Evolutionary conservation across 2,329 filamentous ascomycete species (phyloP), one percentile per base, ranked within the genome.

Genomic region (Microdochium trichocladiopsis): DNA sequence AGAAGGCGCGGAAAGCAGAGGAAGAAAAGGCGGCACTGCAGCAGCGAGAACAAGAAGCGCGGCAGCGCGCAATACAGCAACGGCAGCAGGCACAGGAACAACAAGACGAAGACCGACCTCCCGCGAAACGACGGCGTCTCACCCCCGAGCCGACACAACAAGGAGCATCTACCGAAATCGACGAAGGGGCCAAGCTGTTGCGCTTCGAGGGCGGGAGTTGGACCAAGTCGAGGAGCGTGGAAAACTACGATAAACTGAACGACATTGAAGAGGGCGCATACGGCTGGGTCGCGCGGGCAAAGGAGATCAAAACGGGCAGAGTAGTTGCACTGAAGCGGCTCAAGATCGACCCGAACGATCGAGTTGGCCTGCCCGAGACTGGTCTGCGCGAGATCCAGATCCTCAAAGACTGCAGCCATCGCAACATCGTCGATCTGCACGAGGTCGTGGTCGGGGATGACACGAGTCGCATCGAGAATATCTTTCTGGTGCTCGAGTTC

Each of bases 181-280:
- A 57, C 56, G 60, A 43, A 43, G 33, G 21, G 33, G 37, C 22
- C 14, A 82, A 78, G 57, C 74, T 95, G 2, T 70, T 96, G 43
- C 83, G 87, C 11, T 92, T 95, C 63, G 79, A 87, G 10, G 75
- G 77, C 14, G 79, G 80, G 10, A 69, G 74, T 59, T 95, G 91
- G 83, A 79, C 82, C 50, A 76, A 72, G 53, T 88, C 87, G 63
- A 79, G 88, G 55, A 88, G 88, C 65, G 87, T 95, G 24, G 87
- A 93, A 63, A 86, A 90, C 64, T 99, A 92, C 71, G 89, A 96
- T 63, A 88, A 89, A 60, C 77, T 99, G 53, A 99, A 99, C 69
- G 88, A 94, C 66, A 99, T 99, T 62, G 94, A 97, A 69, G 94
- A 99, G 73, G 94, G 94, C 33, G 91, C 91, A 9, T 99, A 99